Evolutionary conservation across 164 flowering plant genomes (phyloP).

Genomic region (Vitis vinifera): DNA sequence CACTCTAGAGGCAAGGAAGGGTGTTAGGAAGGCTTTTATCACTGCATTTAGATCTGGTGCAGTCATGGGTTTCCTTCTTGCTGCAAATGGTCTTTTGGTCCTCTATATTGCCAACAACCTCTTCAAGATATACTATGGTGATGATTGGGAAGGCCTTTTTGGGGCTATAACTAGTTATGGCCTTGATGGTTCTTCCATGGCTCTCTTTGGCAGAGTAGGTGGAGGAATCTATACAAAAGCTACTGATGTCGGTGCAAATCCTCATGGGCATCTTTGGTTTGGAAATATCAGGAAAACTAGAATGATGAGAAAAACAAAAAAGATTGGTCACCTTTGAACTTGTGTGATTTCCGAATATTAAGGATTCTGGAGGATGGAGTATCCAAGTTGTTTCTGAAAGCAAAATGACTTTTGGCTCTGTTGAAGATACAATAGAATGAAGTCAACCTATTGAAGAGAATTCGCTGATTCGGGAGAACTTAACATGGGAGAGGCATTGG

Average conservation of each 20-base stretch:
- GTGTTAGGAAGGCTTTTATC: slow-evolving; percentile 87
- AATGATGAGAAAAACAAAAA: too few relatives aligned
- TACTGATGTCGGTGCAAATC: slow-evolving; percentile 94
- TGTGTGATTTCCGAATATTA: too few relatives aligned
- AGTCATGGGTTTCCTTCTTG: slow-evolving; percentile 88
- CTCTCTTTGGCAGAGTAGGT: slow-evolving; percentile 85
- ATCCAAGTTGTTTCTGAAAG: too few relatives aligned
- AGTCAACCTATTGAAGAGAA: too few relatives aligned
- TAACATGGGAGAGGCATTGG: too few relatives aligned
- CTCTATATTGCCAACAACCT: slow-evolving; percentile 65
- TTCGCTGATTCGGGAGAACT: too few relatives aligned
- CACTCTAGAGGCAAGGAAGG: slow-evolving; percentile 79
- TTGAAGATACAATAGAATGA: too few relatives aligned
- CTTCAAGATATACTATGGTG: slow-evolving; percentile 77
- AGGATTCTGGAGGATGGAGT: too few relatives aligned
- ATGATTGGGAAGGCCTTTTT: slow-evolving; percentile 86
- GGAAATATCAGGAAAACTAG: too few relatives aligned
- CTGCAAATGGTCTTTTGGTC: slow-evolving; percentile 82
- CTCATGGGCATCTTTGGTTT: too few relatives aligned
- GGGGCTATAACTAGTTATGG: slow-evolving; percentile 90
- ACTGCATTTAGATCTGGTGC: slow-evolving; percentile 83
- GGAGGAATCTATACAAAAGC: slow-evolving; percentile 92
- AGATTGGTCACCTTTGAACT: too few relatives aligned
- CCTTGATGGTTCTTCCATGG: slow-evolving; percentile 89
- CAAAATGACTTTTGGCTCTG: too few relatives aligned